These are phyloP conservation scores for Trametes versicolor DNA, from an alignment of 1,284 basidiomycete genomes.

Conservation along the genomic window DNA sequence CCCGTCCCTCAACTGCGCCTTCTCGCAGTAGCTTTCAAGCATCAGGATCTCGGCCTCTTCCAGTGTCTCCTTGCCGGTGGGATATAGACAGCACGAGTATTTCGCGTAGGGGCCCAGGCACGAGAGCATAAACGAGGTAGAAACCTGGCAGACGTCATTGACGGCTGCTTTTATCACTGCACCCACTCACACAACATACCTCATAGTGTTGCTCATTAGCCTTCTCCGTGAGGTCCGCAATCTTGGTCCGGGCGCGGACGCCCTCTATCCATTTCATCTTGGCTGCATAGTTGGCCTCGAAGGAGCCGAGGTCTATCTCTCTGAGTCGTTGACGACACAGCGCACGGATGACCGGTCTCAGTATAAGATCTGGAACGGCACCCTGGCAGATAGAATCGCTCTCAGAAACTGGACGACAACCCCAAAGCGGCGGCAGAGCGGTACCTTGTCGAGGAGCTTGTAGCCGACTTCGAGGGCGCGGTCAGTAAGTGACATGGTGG, in stretches of 20 bases:
- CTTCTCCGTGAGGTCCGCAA: conserved; percentile 75
- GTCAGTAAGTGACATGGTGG: conserved; percentile 25
- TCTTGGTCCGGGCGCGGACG: conserved; percentile 59
- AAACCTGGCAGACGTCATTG: conserved; percentile 53
- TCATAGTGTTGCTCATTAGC: conserved; percentile 88
- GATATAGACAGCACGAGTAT: conserved; percentile 80
- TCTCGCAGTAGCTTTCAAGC: conserved; percentile 77
- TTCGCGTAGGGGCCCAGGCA: conserved; percentile 73
- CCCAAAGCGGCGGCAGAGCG: background rate
- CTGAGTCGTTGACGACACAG: conserved; percentile 69
- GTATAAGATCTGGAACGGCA: conserved; percentile 68
- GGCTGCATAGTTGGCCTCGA: conserved; percentile 70
- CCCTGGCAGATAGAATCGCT: conserved; percentile 48
- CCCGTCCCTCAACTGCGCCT: conserved; percentile 73
- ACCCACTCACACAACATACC: conserved; percentile 47
- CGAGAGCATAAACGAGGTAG: conserved; percentile 73
- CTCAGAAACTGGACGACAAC: background rate
- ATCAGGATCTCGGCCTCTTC: conserved; percentile 77
- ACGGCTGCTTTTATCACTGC: no score
- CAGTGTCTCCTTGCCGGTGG: conserved; percentile 70
- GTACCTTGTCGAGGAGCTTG: conserved; percentile 42
- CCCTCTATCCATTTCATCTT: conserved; percentile 74
- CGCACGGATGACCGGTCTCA: conserved; percentile 69
- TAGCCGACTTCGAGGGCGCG: conserved; percentile 38
- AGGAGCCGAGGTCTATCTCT: conserved; percentile 68